Percentiles rank a stretch among this genome's conserved stretches.
phyloP scores from a whole-genome alignment of 2,329 filamentous ascomycete species.

The Nothophaeocryptopus gaeumannii region DNA sequence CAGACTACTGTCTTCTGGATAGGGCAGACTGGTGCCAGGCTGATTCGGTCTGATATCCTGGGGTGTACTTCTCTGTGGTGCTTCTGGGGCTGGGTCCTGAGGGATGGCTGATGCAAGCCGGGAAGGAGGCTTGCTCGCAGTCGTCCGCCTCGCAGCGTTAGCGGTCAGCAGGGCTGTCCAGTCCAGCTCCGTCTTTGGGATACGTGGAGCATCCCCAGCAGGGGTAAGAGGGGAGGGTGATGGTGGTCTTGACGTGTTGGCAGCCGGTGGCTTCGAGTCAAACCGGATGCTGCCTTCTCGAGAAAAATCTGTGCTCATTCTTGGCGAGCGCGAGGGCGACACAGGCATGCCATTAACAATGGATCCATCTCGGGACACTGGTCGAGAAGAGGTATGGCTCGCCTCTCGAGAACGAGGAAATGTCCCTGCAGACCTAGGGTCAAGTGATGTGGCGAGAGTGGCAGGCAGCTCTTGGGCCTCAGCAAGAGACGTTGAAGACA shows the following conservation, averaged over 20 bases:
- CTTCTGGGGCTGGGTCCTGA: conserved; percentile 15
- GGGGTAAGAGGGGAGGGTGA: conserved; percentile 28
- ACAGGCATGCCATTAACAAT: conserved; percentile 9
- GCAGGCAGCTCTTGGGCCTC: conserved; percentile 21
- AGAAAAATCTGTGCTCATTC: conserved; percentile 23
- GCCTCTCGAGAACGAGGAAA: conserved; percentile 24
- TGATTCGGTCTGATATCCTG: conserved; percentile 32
- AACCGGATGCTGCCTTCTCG: conserved; percentile 14
- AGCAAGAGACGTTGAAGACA: conserved; percentile 24
- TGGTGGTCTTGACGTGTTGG: conserved; percentile 25
- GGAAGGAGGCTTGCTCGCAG: conserved; percentile 24
- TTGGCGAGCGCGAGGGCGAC: conserved; percentile 21
- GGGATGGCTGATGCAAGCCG: conserved; percentile 25
- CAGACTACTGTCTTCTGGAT: conserved; percentile 41
- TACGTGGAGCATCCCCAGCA: conserved; percentile 22
- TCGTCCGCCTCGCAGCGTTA: conserved; percentile 23
- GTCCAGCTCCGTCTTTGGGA: conserved; percentile 33
- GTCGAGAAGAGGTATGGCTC: conserved; percentile 26
- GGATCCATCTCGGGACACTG: conserved; percentile 27
- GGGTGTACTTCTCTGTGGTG: conserved; percentile 4
- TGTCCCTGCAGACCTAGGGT: conserved; percentile 14
- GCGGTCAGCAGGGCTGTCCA: conserved; percentile 31
- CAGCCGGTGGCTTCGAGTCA: conserved; percentile 23
- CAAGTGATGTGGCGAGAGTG: conserved; percentile 8
- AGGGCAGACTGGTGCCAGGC: conserved; percentile 39